Base-by-base conservation (phyloP, 1,139 yeast species). In the Cylindricascospora bacillispora region DNA sequence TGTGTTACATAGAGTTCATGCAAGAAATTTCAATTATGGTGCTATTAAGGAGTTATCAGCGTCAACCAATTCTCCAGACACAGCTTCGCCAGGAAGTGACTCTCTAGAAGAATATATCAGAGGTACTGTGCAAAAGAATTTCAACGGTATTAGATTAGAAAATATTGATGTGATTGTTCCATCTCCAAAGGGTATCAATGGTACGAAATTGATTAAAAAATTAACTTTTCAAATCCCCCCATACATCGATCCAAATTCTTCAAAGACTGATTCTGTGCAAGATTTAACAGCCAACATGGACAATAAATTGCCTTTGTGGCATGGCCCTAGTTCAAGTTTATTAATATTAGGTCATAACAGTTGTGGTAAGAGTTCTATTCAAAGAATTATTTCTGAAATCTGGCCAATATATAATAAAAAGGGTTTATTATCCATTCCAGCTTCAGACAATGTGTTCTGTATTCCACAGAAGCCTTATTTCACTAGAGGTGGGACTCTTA, bases 301-400 rank as follows among this genome's bases (percentile, higher is more conserved):
- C 16, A 37, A 41, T 26, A 45, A 45, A 28, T 27, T 45, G 20
- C 51, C 51, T 15, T 38, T 45, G 20, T 36, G 46, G 12, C 41
- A 42, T 20, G 51, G 52, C 5, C 42, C 47, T 7, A 73, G 79
- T 29, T 78, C 80, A 42, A 85, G 81, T 49, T 57, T 85, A 35
- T 66, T 86, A 39, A 76, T 86, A 25, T 64, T 85, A 37, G 95
- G 95, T 9, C 67, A 89, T 27, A 86, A 85, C 47, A 94, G 95
- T 12, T 70, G 80, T 42, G 97, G 97, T 34, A 86, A 86, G 52
- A 78, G 93, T 2, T 75, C 94, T 0, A 78, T 86, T 44, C 76
- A 86, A 27, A 65, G 95, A 39, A 69, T 86, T 3, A 63, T 85
- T 38, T 89, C 93, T 3, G 94, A 92, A 14, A 63, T 86, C 37